Percentiles rank a stretch among this genome's conserved stretches.
phyloP scores from a whole-genome alignment of 2,329 filamentous ascomycete genomes.

The Myriosclerotinia duriaeana region DNA sequence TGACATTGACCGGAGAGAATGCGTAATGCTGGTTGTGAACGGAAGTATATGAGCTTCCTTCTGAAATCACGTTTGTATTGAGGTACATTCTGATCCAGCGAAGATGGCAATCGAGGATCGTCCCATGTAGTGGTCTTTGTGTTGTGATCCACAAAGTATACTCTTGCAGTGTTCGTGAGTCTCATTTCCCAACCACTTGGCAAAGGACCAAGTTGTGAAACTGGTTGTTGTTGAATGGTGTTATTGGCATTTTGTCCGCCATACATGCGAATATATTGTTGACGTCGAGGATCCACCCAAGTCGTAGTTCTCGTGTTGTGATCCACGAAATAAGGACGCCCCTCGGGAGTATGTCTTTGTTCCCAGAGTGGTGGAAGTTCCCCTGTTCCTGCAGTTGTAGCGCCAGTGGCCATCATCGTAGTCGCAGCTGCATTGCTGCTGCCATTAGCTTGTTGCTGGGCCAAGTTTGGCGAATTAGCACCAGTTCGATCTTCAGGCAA shows the following conservation, averaged over 20 bases:
- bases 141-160: conserved; percentile 99
- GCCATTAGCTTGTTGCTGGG: conserved; percentile 46
- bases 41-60: conserved; percentile 98
- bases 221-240: conserved; percentile 93
- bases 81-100: conserved; percentile 94
- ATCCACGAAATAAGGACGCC: conserved; percentile 93
- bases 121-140: conserved; percentile 99
- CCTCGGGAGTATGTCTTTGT: conserved; percentile 91
- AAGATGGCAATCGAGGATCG: conserved; percentile 90
- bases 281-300: conserved; percentile 94
- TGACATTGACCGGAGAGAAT: conserved; percentile 97
- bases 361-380: conserved; percentile 97
- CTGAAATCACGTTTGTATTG: conserved; percentile 99
- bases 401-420: conserved; percentile 92
- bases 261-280: conserved; percentile 99
- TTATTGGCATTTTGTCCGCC: conserved; percentile 83
- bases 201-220: conserved; percentile 90
- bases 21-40: conserved; percentile 92
- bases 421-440: conserved; percentile 54
- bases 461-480: conserved; percentile 81
- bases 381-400: conserved; percentile 89
- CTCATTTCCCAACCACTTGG: conserved; percentile 99
- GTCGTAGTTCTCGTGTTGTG: conserved; percentile 98
- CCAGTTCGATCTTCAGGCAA: conserved; percentile 94
- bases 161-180: conserved; percentile 92